Percentiles rank a stretch among this genome's conserved stretches.
Evolutionary conservation across 345 rosid genomes (phyloP).

Genomic region (Eucalyptus sp.): DNA sequence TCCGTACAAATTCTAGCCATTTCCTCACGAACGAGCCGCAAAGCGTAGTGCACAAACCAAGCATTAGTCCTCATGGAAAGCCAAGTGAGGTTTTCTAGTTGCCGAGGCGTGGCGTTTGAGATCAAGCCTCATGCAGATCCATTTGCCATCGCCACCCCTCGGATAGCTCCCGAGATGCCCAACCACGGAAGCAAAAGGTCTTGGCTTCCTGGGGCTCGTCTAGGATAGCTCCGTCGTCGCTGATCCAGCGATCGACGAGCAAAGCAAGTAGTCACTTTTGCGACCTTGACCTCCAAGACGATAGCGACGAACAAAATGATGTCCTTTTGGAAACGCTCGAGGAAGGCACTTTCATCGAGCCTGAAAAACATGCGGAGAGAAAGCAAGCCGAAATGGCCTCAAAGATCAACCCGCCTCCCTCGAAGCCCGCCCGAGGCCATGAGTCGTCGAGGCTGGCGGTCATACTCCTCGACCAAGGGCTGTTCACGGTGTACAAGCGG

Average conservation of each 20-base stretch:
- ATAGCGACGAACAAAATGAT: slow-evolving; percentile 3
- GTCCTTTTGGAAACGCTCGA: slow-evolving; percentile 11
- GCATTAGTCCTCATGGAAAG: slow-evolving; percentile 10
- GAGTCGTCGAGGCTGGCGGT: slow-evolving; percentile 47
- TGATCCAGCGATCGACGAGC: slow-evolving; percentile 33
- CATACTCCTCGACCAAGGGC: slow-evolving; percentile 74
- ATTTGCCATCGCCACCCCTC: slow-evolving; percentile 14
- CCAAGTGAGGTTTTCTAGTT: slow-evolving; percentile 52
- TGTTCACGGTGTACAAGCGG: slow-evolving; percentile 68
- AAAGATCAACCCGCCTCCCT: slow-evolving; percentile 18
- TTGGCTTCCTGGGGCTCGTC: slow-evolving; percentile 35
- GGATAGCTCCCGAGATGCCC: neutral
- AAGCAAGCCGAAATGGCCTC: slow-evolving; percentile 1
- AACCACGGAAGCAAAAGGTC: neutral
- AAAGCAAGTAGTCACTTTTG: slow-evolving; percentile 65
- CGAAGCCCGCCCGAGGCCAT: slow-evolving; percentile 22
- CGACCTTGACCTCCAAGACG: slow-evolving; percentile 35
- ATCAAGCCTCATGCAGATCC: slow-evolving; percentile 41
- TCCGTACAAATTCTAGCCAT: neutral
- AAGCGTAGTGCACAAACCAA: neutral
- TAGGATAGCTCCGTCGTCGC: slow-evolving; percentile 12
- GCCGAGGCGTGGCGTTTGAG: slow-evolving; percentile 66
- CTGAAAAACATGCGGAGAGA: neutral
- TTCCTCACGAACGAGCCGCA: neutral
- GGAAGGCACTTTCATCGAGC: slow-evolving; percentile 10